Conservation (phyloP, 192 early-diverging fungal genomes). For the Phycomyces blakesleeanus region DNA sequence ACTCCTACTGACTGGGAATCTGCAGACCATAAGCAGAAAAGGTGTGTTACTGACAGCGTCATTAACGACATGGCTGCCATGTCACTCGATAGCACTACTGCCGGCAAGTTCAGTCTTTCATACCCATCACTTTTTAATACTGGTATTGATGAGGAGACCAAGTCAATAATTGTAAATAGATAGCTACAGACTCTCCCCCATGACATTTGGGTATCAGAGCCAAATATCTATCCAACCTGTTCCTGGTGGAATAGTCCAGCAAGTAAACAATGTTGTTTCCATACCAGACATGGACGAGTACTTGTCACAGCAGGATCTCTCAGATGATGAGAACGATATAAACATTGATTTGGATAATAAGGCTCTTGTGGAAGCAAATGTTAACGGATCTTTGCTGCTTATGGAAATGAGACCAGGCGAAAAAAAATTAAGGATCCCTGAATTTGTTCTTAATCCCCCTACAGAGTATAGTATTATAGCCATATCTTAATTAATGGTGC, state of each 20-base stretch:
- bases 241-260: background rate
- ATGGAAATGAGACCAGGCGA: constrained; percentile 29
- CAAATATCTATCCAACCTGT: background rate
- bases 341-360: constrained; percentile 5
- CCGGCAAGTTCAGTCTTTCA: background rate
- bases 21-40: constrained; percentile 5
- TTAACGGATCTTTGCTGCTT: constrained; percentile 9
- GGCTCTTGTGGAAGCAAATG: constrained; percentile 1
- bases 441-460: constrained; percentile 23
- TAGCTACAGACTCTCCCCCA: too few relatives aligned
- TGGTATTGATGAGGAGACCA: too few relatives aligned
- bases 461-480: background rate
- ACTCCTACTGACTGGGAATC: constrained; percentile 6
- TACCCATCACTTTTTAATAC: too few relatives aligned
- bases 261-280: background rate
- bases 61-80: constrained; percentile 29
- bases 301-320: constrained; percentile 5
- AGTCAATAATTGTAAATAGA: too few relatives aligned
- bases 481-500: too few relatives aligned
- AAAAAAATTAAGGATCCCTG: constrained; percentile 24
- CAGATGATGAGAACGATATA: constrained; percentile 12
- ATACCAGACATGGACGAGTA: constrained; percentile 22
- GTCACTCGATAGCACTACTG: constrained; percentile 16
- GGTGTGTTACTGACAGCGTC: constrained; percentile 23
- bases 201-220: background rate